Percentiles rank a stretch among this genome's conserved stretches.
Conservation (phyloP, 257 asterid genomes). For the Lycium barbarum region DNA sequence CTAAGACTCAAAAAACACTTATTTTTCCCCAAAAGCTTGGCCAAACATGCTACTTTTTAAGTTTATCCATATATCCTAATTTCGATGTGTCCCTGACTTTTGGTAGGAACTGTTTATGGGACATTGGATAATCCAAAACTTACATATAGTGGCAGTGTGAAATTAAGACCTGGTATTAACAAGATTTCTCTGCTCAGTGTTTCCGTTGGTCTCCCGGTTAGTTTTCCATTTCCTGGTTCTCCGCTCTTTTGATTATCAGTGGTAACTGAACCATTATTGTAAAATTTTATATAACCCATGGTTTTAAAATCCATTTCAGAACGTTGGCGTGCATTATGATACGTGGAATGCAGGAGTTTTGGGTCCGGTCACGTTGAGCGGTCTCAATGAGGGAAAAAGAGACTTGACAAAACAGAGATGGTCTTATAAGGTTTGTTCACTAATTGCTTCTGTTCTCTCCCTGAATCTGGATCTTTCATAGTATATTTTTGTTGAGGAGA, state of each 20-base stretch:
- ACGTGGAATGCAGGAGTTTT: slow-evolving; percentile 84
- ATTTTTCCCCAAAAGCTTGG: too few species aligned
- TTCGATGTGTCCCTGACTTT: slow-evolving; percentile 21
- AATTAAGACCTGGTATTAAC: slow-evolving; percentile 76
- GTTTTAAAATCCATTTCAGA: slow-evolving; percentile 51
- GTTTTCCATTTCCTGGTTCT: slow-evolving; percentile 37
- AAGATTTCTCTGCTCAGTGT: slow-evolving; percentile 84
- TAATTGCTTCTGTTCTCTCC: slow-evolving; percentile 16
- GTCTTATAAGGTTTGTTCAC: slow-evolving; percentile 71
- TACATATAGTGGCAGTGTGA: slow-evolving; percentile 55
- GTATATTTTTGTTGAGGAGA: background rate
- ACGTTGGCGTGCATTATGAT: slow-evolving; percentile 82
- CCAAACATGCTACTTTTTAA: background rate
- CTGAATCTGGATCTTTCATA: background rate
- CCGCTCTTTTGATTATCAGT: background rate
- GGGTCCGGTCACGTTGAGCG: slow-evolving; percentile 78
- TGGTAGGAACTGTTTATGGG: slow-evolving; percentile 69
- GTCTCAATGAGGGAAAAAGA: slow-evolving; percentile 77
- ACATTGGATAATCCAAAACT: slow-evolving; percentile 66
- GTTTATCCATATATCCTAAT: background rate
- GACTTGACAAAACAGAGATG: slow-evolving; percentile 85
- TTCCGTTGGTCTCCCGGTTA: slow-evolving; percentile 85
- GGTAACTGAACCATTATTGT: background rate
- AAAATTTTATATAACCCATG: background rate
- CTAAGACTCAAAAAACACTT: too few species aligned